Evolutionary conservation across 345 rosid genomes (phyloP).

Genomic region (Carallia brachiata): DNA sequence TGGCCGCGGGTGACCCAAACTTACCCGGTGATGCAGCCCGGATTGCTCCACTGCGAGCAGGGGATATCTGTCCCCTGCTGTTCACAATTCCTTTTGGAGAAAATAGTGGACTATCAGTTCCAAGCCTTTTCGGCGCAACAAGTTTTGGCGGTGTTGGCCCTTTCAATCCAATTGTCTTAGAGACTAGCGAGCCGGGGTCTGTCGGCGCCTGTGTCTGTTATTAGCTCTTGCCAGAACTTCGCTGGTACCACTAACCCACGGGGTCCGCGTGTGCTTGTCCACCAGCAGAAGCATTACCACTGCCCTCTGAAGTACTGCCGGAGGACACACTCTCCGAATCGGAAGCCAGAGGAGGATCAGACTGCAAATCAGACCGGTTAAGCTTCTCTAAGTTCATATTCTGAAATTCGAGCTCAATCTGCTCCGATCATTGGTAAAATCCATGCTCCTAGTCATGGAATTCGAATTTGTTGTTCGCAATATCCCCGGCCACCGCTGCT

Average conservation of each 20-base stretch:
- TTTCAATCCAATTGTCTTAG: conserved; percentile 38
- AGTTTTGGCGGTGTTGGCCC: conserved; percentile 36
- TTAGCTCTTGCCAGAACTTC: conserved; percentile 55
- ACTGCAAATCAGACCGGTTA: conserved; percentile 32
- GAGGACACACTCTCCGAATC: conserved; percentile 90
- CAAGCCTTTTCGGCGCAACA: conserved; percentile 43
- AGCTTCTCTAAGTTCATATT: conserved; percentile 31
- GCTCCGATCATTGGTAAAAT: conserved; percentile 48
- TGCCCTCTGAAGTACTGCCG: conserved; percentile 55
- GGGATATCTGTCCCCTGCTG: conserved; percentile 52
- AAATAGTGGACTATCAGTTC: conserved; percentile 47
- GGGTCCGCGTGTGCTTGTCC: conserved; percentile 31
- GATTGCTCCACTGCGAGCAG: conserved; percentile 41
- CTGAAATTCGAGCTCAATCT: conserved; percentile 54
- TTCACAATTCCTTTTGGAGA: conserved; percentile 56
- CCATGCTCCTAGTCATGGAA: conserved; percentile 64
- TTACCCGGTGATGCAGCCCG: conserved; percentile 74
- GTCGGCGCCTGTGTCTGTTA: conserved; percentile 41
- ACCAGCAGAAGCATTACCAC: conserved; percentile 19
- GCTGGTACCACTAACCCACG: conserved; percentile 48
- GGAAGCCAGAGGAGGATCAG: conserved; percentile 46
- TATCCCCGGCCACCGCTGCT: conserved; percentile 76
- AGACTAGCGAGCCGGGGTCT: conserved; percentile 43
- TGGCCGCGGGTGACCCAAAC: conserved; percentile 38
- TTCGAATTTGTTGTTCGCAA: conserved; percentile 41